Evolutionary conservation across 2,329 filamentous ascomycete genomes (phyloP), one percentile per base, ranked within the genome.

Genomic region (Pseudomassariella vexata): DNA sequence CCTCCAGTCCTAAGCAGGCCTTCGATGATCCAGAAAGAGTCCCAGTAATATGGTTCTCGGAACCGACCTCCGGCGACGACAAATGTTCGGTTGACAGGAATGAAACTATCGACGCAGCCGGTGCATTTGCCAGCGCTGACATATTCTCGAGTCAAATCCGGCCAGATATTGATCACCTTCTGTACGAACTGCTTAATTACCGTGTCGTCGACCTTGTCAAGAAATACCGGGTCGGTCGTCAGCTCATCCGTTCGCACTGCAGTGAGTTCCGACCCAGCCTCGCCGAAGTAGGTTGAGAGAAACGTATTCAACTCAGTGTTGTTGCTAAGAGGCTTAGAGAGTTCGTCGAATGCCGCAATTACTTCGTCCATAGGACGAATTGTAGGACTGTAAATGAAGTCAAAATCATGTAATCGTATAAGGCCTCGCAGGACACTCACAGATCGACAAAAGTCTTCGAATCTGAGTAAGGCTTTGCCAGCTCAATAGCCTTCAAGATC

Each of bases 391-490:
- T 19, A 15, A 24, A n/a, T 12, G 9, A n/a, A 12, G 38, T 23
- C 4, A 9, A 14, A 11, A 12, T 3, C 5, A 10, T 11, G n/a
- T 10, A 1, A 3, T 3, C 5, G n/a, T 11, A 14, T 10, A 1
- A 3, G n/a, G 8, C 5, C n/a, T 14, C 16, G 10, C 11, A 7
- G 16, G 19, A 32, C 16, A 56, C 63, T 59, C 59, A 76, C 73
- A 82, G 76, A 50, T 84, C 79, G 25, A 83, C 79, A 49, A 82
- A 83, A 1, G 77, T 82, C 64, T 83, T 84, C 38, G 77, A 82
- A 56, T 83, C 79, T 10, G 63, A 56, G 42, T 82, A 83, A 1
- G 78, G 78, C 16, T 60, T 62, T 3, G 79, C 79, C 8, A 82
- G 61, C 57, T 83, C 68, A 28, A 84, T 70, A 40, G 75, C 65